These are phyloP conservation scores for Leptomonas seymouri DNA, from an alignment of 208 protist species.

Conservation along the genomic window DNA sequence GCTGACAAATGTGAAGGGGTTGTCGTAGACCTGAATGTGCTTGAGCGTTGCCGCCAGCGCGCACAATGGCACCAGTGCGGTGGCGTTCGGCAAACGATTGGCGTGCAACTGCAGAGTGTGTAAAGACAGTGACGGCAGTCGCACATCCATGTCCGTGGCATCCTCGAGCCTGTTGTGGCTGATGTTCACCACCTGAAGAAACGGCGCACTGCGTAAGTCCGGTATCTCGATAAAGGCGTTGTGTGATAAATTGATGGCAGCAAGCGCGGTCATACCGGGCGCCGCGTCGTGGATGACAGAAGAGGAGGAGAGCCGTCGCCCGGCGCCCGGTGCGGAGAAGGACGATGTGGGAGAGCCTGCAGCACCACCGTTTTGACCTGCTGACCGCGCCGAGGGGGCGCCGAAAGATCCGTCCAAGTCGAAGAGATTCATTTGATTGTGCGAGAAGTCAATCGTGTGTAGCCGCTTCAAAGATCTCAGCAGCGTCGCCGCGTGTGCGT, in stretches of 20 bases:
- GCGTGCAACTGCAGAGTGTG: slow-evolving; percentile 48
- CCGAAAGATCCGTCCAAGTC: slow-evolving; percentile 44
- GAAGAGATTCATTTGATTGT: slow-evolving; percentile 65
- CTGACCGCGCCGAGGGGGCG: slow-evolving; percentile 15
- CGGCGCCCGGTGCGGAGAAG: not conserved
- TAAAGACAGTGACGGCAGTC: slow-evolving; percentile 64
- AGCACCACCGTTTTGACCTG: not conserved
- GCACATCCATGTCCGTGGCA: slow-evolving; percentile 55
- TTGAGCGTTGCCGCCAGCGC: slow-evolving; percentile 66
- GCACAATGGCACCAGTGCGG: slow-evolving; percentile 58
- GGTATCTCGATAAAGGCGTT: slow-evolving; percentile 83
- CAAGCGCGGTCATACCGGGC: slow-evolving; percentile 26
- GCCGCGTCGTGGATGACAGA: slow-evolving; percentile 16
- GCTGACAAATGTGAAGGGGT: slow-evolving; percentile 49
- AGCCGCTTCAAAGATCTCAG: slow-evolving; percentile 57
- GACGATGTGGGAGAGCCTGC: slow-evolving; percentile 1
- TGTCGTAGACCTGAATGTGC: slow-evolving; percentile 54
- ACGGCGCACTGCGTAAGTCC: slow-evolving; percentile 69
- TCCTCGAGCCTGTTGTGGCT: slow-evolving; percentile 76
- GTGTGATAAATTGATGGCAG: slow-evolving; percentile 67
- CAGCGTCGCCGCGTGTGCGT: slow-evolving; percentile 51
- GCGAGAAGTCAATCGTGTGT: slow-evolving; percentile 58
- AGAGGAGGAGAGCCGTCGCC: not conserved
- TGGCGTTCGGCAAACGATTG: slow-evolving; percentile 46
- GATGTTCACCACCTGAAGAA: slow-evolving; percentile 65